phyloP scores from a whole-genome alignment of 495 filamentous ascomycete species.

The Oidiodendron maius region DNA sequence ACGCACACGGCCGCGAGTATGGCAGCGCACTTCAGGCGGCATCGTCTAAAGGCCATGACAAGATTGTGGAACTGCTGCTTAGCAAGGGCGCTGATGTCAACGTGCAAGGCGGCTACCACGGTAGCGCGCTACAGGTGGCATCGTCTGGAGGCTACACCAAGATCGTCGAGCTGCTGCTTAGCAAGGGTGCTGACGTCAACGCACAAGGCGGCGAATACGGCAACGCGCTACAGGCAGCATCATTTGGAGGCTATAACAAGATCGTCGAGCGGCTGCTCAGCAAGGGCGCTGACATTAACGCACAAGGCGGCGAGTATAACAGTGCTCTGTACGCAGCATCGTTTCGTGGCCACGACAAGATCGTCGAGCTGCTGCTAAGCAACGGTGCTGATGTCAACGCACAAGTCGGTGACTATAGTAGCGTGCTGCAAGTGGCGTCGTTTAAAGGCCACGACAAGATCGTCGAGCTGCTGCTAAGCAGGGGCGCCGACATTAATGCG shows the following conservation, averaged over 20 bases:
- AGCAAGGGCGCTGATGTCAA: conserved; percentile 20
- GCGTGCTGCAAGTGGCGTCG: conserved; percentile 17
- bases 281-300: conserved; percentile 14
- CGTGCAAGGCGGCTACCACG: conserved; percentile 10
- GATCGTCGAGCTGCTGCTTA: conserved; percentile 23
- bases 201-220: neutral
- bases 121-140: conserved; percentile 16
- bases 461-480: conserved; percentile 16
- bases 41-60: conserved; percentile 8
- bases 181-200: conserved; percentile 13
- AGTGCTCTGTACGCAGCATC: conserved; percentile 13
- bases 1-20: conserved; percentile 2
- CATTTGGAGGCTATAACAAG: neutral
- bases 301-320: neutral
- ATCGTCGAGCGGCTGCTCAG: conserved; percentile 20
- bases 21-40: conserved; percentile 14
- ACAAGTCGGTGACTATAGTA: neutral
- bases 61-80: conserved; percentile 15
- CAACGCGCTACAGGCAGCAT: conserved; percentile 18
- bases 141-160: conserved; percentile 12
- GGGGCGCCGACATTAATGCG: conserved; percentile 6
- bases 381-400: conserved; percentile 21
- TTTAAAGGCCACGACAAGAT: conserved; percentile 7
- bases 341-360: conserved; percentile 5
- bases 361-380: conserved; percentile 11